Percentiles rank a stretch among this genome's conserved stretches.
phyloP scores from a whole-genome alignment of 2,329 filamentous ascomycete species.

The Ambrosiella xylebori region DNA sequence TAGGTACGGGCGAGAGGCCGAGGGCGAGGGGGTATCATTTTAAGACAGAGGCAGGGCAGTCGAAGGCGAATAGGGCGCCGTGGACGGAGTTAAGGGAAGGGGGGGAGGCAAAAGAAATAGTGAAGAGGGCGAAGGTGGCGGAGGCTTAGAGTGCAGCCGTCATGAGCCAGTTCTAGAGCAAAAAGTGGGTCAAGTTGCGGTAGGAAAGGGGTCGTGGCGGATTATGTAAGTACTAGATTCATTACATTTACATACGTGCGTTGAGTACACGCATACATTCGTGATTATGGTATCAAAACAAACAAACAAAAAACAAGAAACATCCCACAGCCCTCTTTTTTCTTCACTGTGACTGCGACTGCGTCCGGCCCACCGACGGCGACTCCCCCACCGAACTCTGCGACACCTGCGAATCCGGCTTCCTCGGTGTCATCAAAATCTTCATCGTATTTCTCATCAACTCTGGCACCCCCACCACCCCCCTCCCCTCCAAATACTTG shows the following conservation, averaged over 20 bases:
- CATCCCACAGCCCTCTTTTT: not conserved
- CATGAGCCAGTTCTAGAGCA: too few species aligned
- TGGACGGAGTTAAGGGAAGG: slow-evolving; percentile 33
- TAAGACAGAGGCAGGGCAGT: slow-evolving; percentile 48
- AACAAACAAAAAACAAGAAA: not conserved
- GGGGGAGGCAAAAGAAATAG: slow-evolving; percentile 2
- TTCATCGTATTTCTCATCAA: slow-evolving; percentile 73
- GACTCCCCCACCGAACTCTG: not conserved
- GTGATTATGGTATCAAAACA: not conserved
- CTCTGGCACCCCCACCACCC: slow-evolving; percentile 47
- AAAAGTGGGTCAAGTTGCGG: too few species aligned
- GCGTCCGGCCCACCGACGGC: not conserved
- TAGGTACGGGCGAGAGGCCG: slow-evolving; percentile 60
- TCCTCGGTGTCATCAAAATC: slow-evolving; percentile 39
- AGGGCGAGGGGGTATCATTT: slow-evolving; percentile 69
- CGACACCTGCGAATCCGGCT: slow-evolving; percentile 10
- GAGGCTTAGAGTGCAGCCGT: not conserved
- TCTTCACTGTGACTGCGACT: not conserved
- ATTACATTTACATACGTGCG: too few species aligned
- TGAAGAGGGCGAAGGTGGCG: slow-evolving; percentile 8
- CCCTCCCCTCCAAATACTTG: slow-evolving; percentile 44
- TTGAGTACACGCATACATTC: too few species aligned
- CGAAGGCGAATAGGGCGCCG: slow-evolving; percentile 49
- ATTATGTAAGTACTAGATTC: not conserved
- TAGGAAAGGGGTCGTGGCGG: not conserved